Base-by-base conservation (phyloP, 208 protist genomes). In the Trypanosoma cruzi region DNA sequence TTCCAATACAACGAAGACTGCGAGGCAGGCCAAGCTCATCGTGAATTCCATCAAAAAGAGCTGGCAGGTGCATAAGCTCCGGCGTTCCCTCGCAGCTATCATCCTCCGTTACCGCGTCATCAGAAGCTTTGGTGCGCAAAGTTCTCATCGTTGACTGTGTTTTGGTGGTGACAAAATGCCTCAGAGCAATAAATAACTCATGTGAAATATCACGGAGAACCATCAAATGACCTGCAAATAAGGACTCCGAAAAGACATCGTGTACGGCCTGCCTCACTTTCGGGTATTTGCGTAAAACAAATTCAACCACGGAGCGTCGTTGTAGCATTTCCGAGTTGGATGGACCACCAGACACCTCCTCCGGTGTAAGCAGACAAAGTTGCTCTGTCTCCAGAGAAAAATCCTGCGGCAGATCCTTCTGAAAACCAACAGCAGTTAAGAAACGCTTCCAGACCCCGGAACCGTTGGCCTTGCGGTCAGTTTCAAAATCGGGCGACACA, bases 11-110 rank as follows among this genome's bases (percentile, higher is more conserved):
- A 2, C 69, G 26, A 22, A 44, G 22, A 20, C 75, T 64, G 28
- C 79, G 82, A 24, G 84, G 77, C 56, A 94, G 65, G 29, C 84
- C 83, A n/a, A 92, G 59, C 50, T 94, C 89, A 22, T 79, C 73
- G 74, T 90, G 84, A 50, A 89, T 73, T 4, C 81, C 82, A 37
- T 80, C 79, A 57, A 93, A 80, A 34, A 75, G 42, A 28, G 79
- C 72, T 2, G 20, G 31, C 1, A 67, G 26, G 24, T 52, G 6
- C 34, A 11, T 58, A 18, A 20, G 10, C 56, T 29, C 22, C 24
- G n/a, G 20, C 16, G 53, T 34, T 37, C 16, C 26, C 22, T 26
- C 22, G 16, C 7, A 52, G 20, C 24, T 8, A 44, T 44, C 14
- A 48, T 67, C 31, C 18, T n/a, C 31, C 36, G 53, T 44, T 7